Base-by-base conservation (phyloP, 2,329 filamentous ascomycete species). In the Chaetomium sp. region DNA sequence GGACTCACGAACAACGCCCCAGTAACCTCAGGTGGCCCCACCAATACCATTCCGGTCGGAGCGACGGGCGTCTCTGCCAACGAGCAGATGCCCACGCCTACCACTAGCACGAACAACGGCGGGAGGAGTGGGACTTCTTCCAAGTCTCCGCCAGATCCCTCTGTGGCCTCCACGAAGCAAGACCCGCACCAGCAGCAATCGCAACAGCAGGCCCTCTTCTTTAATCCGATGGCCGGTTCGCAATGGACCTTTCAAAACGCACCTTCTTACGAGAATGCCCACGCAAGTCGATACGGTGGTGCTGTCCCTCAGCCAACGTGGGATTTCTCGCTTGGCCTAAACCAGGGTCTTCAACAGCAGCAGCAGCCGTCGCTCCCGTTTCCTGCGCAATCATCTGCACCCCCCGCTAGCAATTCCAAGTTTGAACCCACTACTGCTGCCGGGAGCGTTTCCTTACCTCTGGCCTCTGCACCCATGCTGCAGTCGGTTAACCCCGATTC, bases 181-280 rank as follows among this genome's bases (percentile, higher is more conserved):
- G 11, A 42, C 11, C 40, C 6, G 40, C 40, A 42, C 6, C 40
- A 42, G 40, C 40, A 42, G 37, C 49, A 42, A 40, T 62, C 67
- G 68, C 54, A 60, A 64, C 59, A 61, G 61, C 62, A 68, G 68
- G 53, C 55, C 43, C 43, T 56, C 50, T 67, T 71, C 57, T 72
- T 72, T 67, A 66, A 58, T 49, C 59, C 59, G 55, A 67, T 69
- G 61, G 64, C 73, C 52, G 65, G 74, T 53, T 66, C 75, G 59
- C 71, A 67, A 67, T 81, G 78, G 78, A 66, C 70, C 60, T 79
- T 79, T 61, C 73, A 74, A 57, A 72, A 74, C 65, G 73, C 73
- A 10, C 73, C 76, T 59, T 74, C 76, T 46, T 77, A 76, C 69
- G 73, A 76, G 19, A 27, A 27, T 27, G 19, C 19, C 19, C 62